Base-by-base conservation (phyloP, 129 eudicot species). In the Flaveria linearis region DNA sequence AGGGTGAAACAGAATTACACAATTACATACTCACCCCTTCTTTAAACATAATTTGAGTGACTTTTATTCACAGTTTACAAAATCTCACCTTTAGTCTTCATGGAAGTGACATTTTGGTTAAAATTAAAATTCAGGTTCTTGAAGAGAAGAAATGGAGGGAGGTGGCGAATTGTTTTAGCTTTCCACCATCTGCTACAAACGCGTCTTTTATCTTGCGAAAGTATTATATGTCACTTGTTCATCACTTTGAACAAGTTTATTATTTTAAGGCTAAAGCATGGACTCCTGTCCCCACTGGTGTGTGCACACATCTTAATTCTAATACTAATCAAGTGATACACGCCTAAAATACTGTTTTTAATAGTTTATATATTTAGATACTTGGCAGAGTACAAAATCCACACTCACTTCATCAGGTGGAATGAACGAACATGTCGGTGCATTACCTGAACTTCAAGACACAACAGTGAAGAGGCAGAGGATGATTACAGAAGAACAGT, bases 181-280 rank as follows among this genome's bases (percentile, higher is more conserved):
- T 94, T 74, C 99, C 97, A 7, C 86, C 99, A 2, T 91, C 99
- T n/a, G 99, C 99, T 51, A 94, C 97, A 66, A 94, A 94, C 58
- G 96, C 97, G 49, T 94, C 99, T 1, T 94, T 89, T 68, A 87
- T 94, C 47, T 84, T 91, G 74, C 90, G 96, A 56, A 94, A 94
- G 64, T 94, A 94, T 50, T 94, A 94, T 17, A 57, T 63, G 75
- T 91, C 99, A 26, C 52, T 94, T 57, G 87, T 94, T 80, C 87
- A 88, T 60, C 93, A 91, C 75, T 94, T 91, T 55, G 99, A 94
- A 78, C 90, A 89, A 83, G 87, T 87, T 50, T 94, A 94, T 87
- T 94, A 84, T 69, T 89, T 91, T 7, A 86, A 83, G 78, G 99
- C 89, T 0, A 82, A 83, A 72, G 86, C 86, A 18, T 94, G 96